A percentile compares a stretch with the other conserved stretches of the same genome.
Conservation (phyloP, 2,329 filamentous ascomycete species). For the Graphilbum ipis-grandicollis region DNA sequence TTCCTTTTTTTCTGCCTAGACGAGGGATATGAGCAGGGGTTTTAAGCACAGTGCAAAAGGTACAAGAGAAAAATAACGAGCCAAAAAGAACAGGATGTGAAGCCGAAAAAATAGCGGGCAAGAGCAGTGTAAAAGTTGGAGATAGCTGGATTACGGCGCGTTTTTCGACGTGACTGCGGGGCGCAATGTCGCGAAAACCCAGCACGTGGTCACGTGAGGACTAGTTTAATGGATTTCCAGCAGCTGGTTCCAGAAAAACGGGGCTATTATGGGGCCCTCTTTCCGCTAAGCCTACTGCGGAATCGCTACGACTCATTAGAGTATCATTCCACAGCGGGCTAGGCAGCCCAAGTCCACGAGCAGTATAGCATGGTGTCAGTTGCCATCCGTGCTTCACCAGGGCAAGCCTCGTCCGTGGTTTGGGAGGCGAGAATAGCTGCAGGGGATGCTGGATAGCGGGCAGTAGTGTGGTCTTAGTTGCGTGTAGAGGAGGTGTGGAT, state of each 20-base stretch:
- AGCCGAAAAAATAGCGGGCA: background rate
- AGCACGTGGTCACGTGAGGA: slow-evolving; percentile 1
- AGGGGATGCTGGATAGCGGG: too few species aligned
- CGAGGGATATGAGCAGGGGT: background rate
- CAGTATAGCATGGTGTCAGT: too few species aligned
- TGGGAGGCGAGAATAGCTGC: too few species aligned
- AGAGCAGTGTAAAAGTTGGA: background rate
- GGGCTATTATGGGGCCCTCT: background rate
- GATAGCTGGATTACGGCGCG: slow-evolving; percentile 1
- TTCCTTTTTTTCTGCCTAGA: background rate
- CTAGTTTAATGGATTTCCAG: background rate
- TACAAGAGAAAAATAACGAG: too few species aligned
- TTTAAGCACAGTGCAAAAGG: too few species aligned
- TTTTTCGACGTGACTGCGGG: background rate
- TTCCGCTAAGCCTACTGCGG: background rate
- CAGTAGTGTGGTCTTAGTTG: too few species aligned
- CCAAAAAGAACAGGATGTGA: background rate
- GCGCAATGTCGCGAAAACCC: background rate
- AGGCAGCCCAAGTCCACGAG: background rate
- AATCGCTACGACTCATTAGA: background rate
- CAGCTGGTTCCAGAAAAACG: background rate
- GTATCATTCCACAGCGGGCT: background rate
- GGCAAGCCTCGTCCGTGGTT: too few species aligned
- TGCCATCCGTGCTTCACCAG: too few species aligned
- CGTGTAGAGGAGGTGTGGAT: too few species aligned